Evolutionary conservation across 495 filamentous ascomycete species (phyloP), one percentile per base, ranked within the genome.

Genomic region (Mytilinidion resinicola): DNA sequence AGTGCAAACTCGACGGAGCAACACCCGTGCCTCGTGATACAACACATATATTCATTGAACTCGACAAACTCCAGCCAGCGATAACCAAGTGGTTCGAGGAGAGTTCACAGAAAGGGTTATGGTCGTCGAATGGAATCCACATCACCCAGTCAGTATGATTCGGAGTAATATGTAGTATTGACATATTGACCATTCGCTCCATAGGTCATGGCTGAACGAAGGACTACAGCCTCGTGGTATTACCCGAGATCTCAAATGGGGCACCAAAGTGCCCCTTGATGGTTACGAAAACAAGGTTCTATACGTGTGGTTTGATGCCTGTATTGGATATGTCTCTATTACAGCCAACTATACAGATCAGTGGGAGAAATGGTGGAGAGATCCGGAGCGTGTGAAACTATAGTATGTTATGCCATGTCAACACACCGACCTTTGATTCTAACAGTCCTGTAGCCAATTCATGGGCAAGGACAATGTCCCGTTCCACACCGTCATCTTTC

Each of bases 271-370:
- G 15, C 85, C 88, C 20, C 65, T 80, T 9, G 90, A 83, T 44
- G 84, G 84, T 54, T 53, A 53, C 50, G 34, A 37, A n/a, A 78
- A 85, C 55, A 93, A 93, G 76, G 90, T 95, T 53, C 78, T 97
- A 56, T 97, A 97, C 61, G 90, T 95, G 39, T 97, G 91, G 91
- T 97, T 97, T 64, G 92, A 97, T 71, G 91, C 91, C 39, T 95
- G 89, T 70, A 95, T 96, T 60, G 91, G 91, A 8, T 97, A 97
- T 68, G 83, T 88, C 3, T 95, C 90, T 0, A 96, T 97, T 61
- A 96, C 91, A 7, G 90, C 88, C 55, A 91, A 85, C 63, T 96
- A 92, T 70, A 96, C 90, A 6, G 77, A 87, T 17, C 75, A 95
- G 50, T 97, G 91, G 91, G 84, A 95, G 75, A 76, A 84, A 55